Conservation (phyloP, 345 rosid genomes). For the Boechera stricta region DNA sequence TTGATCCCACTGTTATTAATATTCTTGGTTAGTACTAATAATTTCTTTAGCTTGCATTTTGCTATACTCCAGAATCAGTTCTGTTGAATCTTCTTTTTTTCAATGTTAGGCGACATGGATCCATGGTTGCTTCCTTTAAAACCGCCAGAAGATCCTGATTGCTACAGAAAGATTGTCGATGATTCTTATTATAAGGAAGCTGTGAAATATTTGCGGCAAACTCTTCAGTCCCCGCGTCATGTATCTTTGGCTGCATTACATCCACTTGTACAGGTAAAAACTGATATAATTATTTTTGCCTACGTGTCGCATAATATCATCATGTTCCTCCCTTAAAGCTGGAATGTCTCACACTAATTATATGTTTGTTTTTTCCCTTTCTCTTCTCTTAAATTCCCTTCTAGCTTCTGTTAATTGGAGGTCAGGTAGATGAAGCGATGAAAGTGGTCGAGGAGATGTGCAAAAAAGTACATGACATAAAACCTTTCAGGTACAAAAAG, state of each 20-base stretch:
- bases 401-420: conserved; percentile 76
- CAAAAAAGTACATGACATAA: conserved; percentile 47
- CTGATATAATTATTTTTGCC: background rate
- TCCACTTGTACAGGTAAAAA: conserved; percentile 78
- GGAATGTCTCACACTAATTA: conserved; percentile 15
- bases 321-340: background rate
- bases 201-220: conserved; percentile 58
- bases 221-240: conserved; percentile 52
- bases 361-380: background rate
- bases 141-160: conserved; percentile 55
- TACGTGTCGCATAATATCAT: background rate
- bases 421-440: conserved; percentile 66
- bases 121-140: conserved; percentile 78
- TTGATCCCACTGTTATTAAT: conserved; percentile 48
- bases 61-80: background rate
- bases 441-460: conserved; percentile 61
- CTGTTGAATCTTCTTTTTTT: conserved; percentile 17
- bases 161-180: conserved; percentile 47
- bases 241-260: conserved; percentile 60
- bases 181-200: conserved; percentile 63
- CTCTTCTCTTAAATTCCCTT: background rate
- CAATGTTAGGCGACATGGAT: conserved; percentile 55
- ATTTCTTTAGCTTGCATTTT: background rate
- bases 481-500: conserved; percentile 64
- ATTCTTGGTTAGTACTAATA: conserved; percentile 61